These are phyloP conservation scores for Lipomyces lipofer DNA, from an alignment of 805 yeast species.

Conservation along the genomic window DNA sequence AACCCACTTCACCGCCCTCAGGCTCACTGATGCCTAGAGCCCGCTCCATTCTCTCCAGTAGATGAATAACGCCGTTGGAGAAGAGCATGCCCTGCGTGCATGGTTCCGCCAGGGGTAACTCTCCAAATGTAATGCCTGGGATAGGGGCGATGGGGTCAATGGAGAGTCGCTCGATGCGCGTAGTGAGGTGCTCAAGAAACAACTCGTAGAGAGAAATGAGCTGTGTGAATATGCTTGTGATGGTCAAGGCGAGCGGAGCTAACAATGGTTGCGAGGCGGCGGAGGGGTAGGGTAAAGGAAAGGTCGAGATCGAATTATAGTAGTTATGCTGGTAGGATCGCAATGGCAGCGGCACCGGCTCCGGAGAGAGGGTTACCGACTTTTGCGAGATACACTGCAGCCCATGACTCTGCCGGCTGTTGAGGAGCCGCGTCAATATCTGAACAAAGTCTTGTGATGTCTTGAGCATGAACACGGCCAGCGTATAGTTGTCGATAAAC, in stretches of 20 bases:
- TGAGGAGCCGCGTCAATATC: background rate
- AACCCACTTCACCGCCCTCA: background rate
- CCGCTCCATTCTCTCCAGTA: slow-evolving; percentile 1
- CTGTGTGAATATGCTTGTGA: background rate
- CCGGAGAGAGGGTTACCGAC: background rate
- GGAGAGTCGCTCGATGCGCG: background rate
- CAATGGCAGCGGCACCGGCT: background rate
- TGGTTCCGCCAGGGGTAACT: background rate
- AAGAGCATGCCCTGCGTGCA: slow-evolving; percentile 1
- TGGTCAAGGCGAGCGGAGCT: background rate
- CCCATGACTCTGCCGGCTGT: background rate
- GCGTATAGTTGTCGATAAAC: background rate
- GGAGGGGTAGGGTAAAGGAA: background rate
- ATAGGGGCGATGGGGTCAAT: background rate
- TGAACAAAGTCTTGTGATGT: background rate
- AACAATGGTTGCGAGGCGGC: background rate
- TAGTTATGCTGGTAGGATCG: background rate
- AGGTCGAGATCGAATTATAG: background rate
- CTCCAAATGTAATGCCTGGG: background rate
- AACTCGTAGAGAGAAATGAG: background rate
- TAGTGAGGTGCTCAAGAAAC: background rate
- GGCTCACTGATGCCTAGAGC: background rate
- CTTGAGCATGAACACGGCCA: background rate
- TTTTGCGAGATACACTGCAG: background rate
- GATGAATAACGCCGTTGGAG: background rate